phyloP scores from a whole-genome alignment of 768 basidiomycete genomes.

The Agrocybe praecox region DNA sequence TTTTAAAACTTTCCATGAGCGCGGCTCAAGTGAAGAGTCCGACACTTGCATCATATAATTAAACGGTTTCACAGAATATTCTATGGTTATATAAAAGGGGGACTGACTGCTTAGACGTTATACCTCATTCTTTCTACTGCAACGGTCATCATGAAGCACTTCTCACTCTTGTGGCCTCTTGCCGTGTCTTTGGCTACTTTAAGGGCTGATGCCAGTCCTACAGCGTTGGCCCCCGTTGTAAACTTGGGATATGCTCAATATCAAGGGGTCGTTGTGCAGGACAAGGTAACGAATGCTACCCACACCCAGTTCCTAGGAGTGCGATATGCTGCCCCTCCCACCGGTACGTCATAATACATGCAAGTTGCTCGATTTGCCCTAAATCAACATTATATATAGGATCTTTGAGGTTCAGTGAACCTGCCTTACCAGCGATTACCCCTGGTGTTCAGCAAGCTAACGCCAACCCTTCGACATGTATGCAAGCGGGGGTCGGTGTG shows the following conservation, averaged over 20 bases:
- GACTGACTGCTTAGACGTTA: no score
- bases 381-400: conserved; percentile 23
- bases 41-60: no score
- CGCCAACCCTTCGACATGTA: conserved; percentile 31
- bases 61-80: no score
- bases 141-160: no score
- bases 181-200: no score
- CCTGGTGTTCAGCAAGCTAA: conserved; percentile 33
- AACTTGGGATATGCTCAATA: conserved; percentile 49
- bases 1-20: no score
- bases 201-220: neutral
- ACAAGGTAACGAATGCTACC: conserved; percentile 26
- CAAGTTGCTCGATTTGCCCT: neutral
- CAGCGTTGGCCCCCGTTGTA: conserved; percentile 25
- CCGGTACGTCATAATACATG: conserved; percentile 30
- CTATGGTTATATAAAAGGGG: no score
- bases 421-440: conserved; percentile 27
- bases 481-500: conserved; percentile 26
- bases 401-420: conserved; percentile 35
- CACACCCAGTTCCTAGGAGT: conserved; percentile 43
- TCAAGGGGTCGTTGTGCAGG: conserved; percentile 28
- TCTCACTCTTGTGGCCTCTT: no score
- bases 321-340: conserved; percentile 52
- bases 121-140: no score
- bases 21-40: no score